phyloP scores from a whole-genome alignment of 179 eudicot species.

The Beta lomatogona region DNA sequence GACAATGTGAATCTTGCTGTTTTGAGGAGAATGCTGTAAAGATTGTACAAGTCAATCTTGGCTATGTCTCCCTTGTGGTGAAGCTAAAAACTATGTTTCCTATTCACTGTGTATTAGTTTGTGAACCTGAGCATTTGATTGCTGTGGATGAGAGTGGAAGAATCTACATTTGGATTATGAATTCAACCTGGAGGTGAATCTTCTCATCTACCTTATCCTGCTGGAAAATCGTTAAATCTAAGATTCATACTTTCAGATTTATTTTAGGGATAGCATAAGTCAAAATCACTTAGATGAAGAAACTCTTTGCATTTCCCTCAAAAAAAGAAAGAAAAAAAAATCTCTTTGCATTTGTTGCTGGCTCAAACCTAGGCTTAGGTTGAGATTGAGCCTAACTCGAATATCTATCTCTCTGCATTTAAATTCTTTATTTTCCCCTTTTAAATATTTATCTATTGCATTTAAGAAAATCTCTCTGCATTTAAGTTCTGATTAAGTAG shows the following conservation, averaged over 20 bases:
- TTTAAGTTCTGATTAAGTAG: too few species aligned
- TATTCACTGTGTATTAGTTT: conserved; percentile 66
- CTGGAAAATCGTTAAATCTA: background rate
- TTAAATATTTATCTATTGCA: too few species aligned
- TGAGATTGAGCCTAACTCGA: background rate
- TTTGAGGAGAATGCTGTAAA: conserved; percentile 68
- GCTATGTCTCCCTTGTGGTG: conserved; percentile 59
- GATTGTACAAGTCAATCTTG: conserved; percentile 70
- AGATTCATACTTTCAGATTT: background rate
- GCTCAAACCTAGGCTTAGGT: background rate
- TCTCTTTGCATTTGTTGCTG: background rate
- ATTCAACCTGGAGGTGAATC: conserved; percentile 82
- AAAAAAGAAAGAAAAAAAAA: background rate
- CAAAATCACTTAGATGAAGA: background rate
- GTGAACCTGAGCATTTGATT: conserved; percentile 70
- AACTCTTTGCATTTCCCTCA: background rate
- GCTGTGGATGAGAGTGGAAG: conserved; percentile 84
- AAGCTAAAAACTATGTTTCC: conserved; percentile 54
- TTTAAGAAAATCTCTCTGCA: too few species aligned
- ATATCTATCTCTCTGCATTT: background rate
- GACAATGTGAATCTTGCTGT: conserved; percentile 58
- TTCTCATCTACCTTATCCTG: conserved; percentile 13
- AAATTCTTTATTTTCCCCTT: background rate
- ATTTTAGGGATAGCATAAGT: background rate
- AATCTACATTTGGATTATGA: conserved; percentile 88